phyloP scores from a whole-genome alignment of 1,284 basidiomycete genomes.

The Trametes sp. region DNA sequence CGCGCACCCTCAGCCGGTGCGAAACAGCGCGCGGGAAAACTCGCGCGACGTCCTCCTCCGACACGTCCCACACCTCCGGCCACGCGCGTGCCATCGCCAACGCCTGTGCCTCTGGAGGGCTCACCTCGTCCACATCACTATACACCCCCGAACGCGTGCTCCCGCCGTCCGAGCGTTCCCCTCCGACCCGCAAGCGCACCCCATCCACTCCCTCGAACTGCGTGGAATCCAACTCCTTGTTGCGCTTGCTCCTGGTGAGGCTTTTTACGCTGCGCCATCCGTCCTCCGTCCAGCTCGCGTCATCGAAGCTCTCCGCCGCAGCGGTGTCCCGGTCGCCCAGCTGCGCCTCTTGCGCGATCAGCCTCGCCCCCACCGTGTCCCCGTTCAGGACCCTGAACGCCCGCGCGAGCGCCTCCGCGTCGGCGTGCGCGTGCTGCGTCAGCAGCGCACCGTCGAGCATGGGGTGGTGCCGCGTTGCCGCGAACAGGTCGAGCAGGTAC shows the following conservation, averaged over 20 bases:
- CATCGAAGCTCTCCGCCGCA: constrained; percentile 18
- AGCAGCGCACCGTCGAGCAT: constrained; percentile 74
- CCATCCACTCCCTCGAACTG: constrained; percentile 19
- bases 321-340: constrained; percentile 19
- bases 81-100: constrained; percentile 16
- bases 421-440: constrained; percentile 62
- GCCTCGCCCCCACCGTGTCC: constrained; percentile 46
- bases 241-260: constrained; percentile 9
- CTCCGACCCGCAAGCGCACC: constrained; percentile 21
- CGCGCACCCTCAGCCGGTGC: constrained; percentile 71
- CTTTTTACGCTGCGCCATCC: constrained; percentile 31
- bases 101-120: constrained; percentile 20
- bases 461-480: constrained; percentile 74
- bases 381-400: constrained; percentile 69
- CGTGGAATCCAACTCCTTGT: constrained; percentile 1
- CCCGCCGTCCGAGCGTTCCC: not conserved
- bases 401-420: constrained; percentile 66
- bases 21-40: constrained; percentile 74
- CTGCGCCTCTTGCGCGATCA: constrained; percentile 32
- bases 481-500: constrained; percentile 75
- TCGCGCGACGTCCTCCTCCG: constrained; percentile 74
- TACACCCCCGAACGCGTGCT: constrained; percentile 19
- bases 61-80: constrained; percentile 59
- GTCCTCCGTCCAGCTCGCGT: constrained; percentile 26
- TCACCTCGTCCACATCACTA: constrained; percentile 5